phyloP scores from a whole-genome alignment of 306 rosid genomes.

The Trifolium pratense region DNA sequence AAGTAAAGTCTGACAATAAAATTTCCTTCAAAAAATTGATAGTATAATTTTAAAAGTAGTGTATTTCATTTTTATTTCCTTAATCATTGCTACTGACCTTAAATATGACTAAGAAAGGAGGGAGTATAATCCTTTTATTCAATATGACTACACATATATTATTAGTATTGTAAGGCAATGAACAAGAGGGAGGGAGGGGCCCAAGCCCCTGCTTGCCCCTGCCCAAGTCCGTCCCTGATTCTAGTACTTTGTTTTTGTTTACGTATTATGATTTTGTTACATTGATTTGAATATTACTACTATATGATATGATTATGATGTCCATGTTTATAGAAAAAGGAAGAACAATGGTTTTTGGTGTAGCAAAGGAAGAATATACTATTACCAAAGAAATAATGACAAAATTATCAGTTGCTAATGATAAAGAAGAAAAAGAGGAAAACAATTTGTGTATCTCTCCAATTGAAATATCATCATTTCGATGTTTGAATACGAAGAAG shows the following conservation, averaged over 20 bases:
- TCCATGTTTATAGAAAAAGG: neutral
- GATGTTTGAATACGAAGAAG: slow-evolving; percentile 45
- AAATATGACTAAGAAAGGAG: too few species aligned
- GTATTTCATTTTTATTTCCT: too few species aligned
- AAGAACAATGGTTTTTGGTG: neutral
- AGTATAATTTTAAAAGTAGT: too few species aligned
- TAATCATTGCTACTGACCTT: too few species aligned
- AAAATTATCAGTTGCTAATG: slow-evolving; percentile 2
- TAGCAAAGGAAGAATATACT: neutral
- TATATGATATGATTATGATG: neutral
- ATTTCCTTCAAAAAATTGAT: too few species aligned
- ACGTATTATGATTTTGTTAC: neutral
- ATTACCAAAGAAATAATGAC: neutral
- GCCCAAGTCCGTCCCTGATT: too few species aligned
- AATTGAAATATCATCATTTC: slow-evolving; percentile 19
- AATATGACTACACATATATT: too few species aligned
- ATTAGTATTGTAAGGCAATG: too few species aligned
- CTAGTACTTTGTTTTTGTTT: neutral
- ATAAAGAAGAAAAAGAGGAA: slow-evolving; percentile 22
- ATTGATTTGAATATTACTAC: neutral
- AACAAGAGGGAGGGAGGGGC: too few species aligned
- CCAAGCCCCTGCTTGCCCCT: too few species aligned
- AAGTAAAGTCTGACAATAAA: too few species aligned
- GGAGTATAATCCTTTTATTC: too few species aligned
- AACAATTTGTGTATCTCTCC: slow-evolving; percentile 41